These are phyloP conservation scores for Paecilomyces variotii DNA, from an alignment of 2,329 filamentous ascomycete genomes.

Conservation along the genomic window DNA sequence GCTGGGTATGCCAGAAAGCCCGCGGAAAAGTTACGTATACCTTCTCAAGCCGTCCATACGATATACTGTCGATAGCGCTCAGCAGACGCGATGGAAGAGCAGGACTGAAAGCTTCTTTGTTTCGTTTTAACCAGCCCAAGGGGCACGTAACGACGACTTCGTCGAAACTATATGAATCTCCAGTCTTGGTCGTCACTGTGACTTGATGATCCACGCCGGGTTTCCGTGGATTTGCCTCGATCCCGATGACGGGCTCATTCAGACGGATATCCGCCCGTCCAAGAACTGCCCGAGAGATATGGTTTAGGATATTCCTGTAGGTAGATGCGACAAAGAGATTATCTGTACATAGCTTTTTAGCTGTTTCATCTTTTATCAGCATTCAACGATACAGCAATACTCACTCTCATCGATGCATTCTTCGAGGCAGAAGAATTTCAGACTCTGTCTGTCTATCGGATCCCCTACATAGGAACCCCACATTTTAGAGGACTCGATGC, in stretches of 20 bases:
- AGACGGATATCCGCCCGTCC: conserved; percentile 43
- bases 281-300: conserved; percentile 42
- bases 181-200: conserved; percentile 31
- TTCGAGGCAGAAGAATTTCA: conserved; percentile 59
- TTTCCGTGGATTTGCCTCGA: conserved; percentile 23
- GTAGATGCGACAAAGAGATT: conserved; percentile 57
- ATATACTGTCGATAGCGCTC: conserved; percentile 40
- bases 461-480: conserved; percentile 60
- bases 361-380: background rate
- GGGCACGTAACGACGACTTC: conserved; percentile 47
- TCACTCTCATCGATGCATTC: conserved; percentile 56
- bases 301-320: conserved; percentile 49
- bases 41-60: conserved; percentile 41
- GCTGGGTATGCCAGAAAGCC: conserved; percentile 61
- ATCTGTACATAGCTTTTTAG: conserved; percentile 26
- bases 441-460: conserved; percentile 50
- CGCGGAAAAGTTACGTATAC: conserved; percentile 60
- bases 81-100: conserved; percentile 34
- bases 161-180: conserved; percentile 36
- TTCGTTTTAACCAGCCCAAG: conserved; percentile 46
- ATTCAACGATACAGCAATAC: conserved; percentile 9
- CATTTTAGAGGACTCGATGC: conserved; percentile 49
- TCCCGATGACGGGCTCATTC: conserved; percentile 34
- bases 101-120: conserved; percentile 38
- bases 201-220: conserved; percentile 31